These are phyloP conservation scores for Melastoma malabathricum DNA, from an alignment of 345 rosid species.

Conservation along the genomic window DNA sequence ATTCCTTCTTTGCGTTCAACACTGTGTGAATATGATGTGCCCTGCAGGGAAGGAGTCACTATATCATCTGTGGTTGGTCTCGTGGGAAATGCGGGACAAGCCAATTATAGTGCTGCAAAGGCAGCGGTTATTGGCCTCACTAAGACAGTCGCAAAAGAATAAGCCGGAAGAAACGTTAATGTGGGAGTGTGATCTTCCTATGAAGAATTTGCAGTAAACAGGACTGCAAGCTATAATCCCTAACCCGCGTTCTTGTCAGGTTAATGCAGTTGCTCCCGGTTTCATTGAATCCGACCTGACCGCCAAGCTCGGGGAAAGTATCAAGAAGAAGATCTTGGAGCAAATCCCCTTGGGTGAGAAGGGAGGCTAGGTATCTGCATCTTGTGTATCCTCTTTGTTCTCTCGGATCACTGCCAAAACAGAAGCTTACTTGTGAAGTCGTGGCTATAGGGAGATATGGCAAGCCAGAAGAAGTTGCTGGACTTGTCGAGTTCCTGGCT, in stretches of 20 bases:
- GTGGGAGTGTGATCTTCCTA: conserved; percentile 24
- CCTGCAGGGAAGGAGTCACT: conserved; percentile 75
- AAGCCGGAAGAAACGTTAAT: conserved; percentile 77
- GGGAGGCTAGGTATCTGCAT: neutral
- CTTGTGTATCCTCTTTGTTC: neutral
- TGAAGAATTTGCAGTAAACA: neutral
- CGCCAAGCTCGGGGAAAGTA: conserved; percentile 78
- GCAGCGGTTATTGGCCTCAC: conserved; percentile 93
- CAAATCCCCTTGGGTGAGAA: conserved; percentile 72
- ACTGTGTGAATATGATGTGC: neutral
- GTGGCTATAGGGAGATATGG: conserved; percentile 72
- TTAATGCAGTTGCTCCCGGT: conserved; percentile 87
- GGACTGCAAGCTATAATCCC: too few relatives aligned
- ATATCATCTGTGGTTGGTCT: conserved; percentile 92
- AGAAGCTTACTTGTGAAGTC: neutral
- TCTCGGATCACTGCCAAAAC: neutral
- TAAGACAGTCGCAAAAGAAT: conserved; percentile 82
- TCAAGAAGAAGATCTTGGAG: conserved; percentile 80
- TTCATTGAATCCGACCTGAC: conserved; percentile 96
- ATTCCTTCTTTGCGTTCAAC: neutral
- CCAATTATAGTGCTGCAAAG: conserved; percentile 96
- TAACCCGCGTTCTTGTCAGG: conserved; percentile 30
- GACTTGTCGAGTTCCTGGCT: conserved; percentile 93
- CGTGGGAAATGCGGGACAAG: conserved; percentile 90
- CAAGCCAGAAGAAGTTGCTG: conserved; percentile 96